Base-by-base conservation (phyloP, 2,329 filamentous ascomycete species). In the Ophidiomyces ophidiicola region DNA sequence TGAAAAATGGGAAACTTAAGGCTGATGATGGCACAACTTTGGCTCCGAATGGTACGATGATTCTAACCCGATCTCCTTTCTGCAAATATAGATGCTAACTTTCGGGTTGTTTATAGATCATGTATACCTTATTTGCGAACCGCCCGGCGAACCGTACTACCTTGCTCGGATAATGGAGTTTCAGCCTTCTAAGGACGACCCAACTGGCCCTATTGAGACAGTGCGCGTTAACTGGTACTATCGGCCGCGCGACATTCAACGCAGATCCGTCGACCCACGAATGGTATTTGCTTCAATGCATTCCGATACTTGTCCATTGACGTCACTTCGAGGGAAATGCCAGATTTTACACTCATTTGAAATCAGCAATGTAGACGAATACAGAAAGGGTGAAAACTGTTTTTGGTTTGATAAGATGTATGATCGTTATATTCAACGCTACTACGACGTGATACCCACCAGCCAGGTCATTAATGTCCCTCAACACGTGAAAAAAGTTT, bases 381-480 rank as follows among this genome's bases (percentile, higher is more conserved):
- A 87, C 58, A 82, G 87, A 57, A 88, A 82, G 59, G 75, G 70
- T 18, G 80, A 81, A 51, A 84, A 98, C 62, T 78, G 73, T 50
- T 98, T 98, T 60, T 98, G 87, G 82, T 98, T 84, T 59, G 88
- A 94, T 54, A 93, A 94, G 58, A 76, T 96, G 52, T 96, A 93
- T 61, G 90, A 98, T 64, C 82, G 90, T 43, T 98, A 96, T 65
- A 96, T 98, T 48, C 86, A 94, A 57, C 87, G 93, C 47, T 87
- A 88, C 62, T 96, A 96, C 70, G 90, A 98, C 53, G 82, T 94
- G 39, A 88, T 98, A 45, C 88, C 90, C 1, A 93, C 87, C 10
- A 76, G 73, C 44, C 78, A 82, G 54, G 90, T 98, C 53, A 88
- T 96, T 66, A 98, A 98, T 57, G 90, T 98, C 33, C 90, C 90